Conservation (phyloP, 129 eudicot genomes). For the Heracleum sosnowskyi region DNA sequence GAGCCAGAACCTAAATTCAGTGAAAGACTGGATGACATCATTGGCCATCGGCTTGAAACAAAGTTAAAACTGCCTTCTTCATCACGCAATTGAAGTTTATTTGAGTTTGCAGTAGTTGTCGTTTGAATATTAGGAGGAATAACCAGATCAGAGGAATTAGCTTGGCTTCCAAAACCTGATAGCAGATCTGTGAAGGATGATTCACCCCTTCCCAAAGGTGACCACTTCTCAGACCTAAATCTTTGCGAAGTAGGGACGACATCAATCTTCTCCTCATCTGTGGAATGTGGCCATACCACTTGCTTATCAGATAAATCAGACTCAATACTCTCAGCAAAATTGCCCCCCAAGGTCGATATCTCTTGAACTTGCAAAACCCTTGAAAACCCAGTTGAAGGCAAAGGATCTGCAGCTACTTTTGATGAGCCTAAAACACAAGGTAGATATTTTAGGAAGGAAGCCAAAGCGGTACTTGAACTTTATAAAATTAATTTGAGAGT, state of each 20-base stretch:
- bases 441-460: conserved; percentile 3
- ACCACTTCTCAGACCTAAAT: conserved; percentile 49
- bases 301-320: conserved; percentile 66
- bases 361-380: conserved; percentile 99
- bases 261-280: conserved; percentile 65
- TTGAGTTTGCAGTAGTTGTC: conserved; percentile 11
- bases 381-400: conserved; percentile 59
- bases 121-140: conserved; percentile 34
- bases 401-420: conserved; percentile 64
- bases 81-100: conserved; percentile 21
- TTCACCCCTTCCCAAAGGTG: conserved; percentile 48
- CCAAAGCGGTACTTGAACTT: neutral
- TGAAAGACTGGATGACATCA: conserved; percentile 50
- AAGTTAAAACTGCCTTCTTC: conserved; percentile 40
- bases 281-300: conserved; percentile 40
- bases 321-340: conserved; percentile 58
- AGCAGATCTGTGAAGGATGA: conserved; percentile 69
- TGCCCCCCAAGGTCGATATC: conserved; percentile 60
- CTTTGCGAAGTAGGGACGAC: conserved; percentile 37
- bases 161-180: conserved; percentile 73
- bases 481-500: neutral
- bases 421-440: conserved; percentile 35
- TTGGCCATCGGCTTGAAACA: conserved; percentile 48
- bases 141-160: conserved; percentile 34
- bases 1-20: conserved; percentile 57